Percentiles rank a stretch among this genome's conserved stretches.
Evolutionary conservation across 169 alveolate genomes (phyloP).

Genomic region (Eimeria falciformis): DNA sequence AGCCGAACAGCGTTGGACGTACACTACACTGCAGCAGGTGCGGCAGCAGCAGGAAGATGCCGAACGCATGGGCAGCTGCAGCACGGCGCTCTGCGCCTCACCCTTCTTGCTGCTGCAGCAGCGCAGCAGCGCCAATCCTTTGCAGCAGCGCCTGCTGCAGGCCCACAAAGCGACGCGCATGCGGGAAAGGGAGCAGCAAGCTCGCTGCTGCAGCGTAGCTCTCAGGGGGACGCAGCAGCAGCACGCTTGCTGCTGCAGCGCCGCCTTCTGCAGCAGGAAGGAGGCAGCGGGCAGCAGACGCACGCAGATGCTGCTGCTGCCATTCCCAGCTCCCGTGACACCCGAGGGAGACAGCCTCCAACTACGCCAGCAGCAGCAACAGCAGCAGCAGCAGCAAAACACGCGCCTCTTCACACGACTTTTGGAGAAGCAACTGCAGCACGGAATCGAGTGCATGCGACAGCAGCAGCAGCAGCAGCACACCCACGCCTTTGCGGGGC

Average conservation of each 20-base stretch:
- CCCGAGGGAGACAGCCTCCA: neutral
- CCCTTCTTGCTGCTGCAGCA: slow-evolving; percentile 38
- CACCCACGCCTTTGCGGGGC: neutral
- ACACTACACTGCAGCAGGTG: slow-evolving; percentile 50
- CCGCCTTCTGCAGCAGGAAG: neutral
- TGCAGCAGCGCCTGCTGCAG: slow-evolving; percentile 56
- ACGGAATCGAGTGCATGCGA: neutral
- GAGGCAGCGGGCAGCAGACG: neutral
- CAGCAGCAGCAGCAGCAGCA: slow-evolving; percentile 64
- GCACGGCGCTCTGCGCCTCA: neutral
- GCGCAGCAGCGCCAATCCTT: slow-evolving; percentile 2
- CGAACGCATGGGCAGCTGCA: slow-evolving; percentile 53
- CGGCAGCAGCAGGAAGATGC: slow-evolving; percentile 25
- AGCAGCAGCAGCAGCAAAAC: neutral
- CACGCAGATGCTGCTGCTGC: slow-evolving; percentile 24
- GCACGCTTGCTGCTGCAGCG: slow-evolving; percentile 13
- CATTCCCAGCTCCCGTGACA: neutral
- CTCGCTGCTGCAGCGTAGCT: neutral
- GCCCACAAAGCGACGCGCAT: slow-evolving; percentile 39
- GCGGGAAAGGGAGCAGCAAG: slow-evolving; percentile 29
- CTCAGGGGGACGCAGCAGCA: slow-evolving; percentile 43
- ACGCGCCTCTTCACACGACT: neutral
- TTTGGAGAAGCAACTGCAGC: neutral
- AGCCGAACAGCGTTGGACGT: slow-evolving; percentile 37
- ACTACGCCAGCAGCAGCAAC: slow-evolving; percentile 32